phyloP scores from a whole-genome alignment of 331 rosid species.

The Rosa hybrid region DNA sequence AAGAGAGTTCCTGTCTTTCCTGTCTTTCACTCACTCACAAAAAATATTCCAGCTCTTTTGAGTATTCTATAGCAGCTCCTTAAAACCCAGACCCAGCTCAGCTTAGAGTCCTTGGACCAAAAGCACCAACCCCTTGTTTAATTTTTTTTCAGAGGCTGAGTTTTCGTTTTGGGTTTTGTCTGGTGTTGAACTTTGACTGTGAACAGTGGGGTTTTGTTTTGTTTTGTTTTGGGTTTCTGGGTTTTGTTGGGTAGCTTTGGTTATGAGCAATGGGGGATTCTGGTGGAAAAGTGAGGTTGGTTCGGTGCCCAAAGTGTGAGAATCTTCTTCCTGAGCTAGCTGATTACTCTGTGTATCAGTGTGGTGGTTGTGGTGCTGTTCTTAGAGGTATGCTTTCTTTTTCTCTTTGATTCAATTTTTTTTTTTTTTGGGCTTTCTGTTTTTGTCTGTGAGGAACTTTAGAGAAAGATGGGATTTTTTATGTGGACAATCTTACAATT shows the following conservation, averaged over 20 bases:
- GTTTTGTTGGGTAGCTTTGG: conserved; percentile 15
- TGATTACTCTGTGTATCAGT: conserved; percentile 83
- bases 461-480: not conserved
- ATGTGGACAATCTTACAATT: not conserved
- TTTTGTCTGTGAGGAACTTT: not conserved
- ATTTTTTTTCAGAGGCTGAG: not conserved
- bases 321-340: conserved; percentile 90
- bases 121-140: not conserved
- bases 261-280: conserved; percentile 67
- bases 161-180: not conserved
- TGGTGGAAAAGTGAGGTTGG: conserved; percentile 56
- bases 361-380: conserved; percentile 94
- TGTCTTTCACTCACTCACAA: conserved; percentile 7
- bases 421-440: not conserved
- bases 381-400: conserved; percentile 62
- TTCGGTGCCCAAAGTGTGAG: conserved; percentile 93
- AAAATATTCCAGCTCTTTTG: not conserved
- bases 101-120: not conserved
- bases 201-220: not conserved
- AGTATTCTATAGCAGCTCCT: conserved; percentile 19
- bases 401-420: not conserved
- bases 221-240: conserved; percentile 23
- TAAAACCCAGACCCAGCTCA: conserved; percentile 23
- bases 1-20: conserved; percentile 31
- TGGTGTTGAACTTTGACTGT: conserved; percentile 22